A percentile compares a stretch with the other conserved stretches of the same genome.
These are phyloP conservation scores for Suillus subluteus DNA, from an alignment of 768 basidiomycete genomes.

Conservation along the genomic window DNA sequence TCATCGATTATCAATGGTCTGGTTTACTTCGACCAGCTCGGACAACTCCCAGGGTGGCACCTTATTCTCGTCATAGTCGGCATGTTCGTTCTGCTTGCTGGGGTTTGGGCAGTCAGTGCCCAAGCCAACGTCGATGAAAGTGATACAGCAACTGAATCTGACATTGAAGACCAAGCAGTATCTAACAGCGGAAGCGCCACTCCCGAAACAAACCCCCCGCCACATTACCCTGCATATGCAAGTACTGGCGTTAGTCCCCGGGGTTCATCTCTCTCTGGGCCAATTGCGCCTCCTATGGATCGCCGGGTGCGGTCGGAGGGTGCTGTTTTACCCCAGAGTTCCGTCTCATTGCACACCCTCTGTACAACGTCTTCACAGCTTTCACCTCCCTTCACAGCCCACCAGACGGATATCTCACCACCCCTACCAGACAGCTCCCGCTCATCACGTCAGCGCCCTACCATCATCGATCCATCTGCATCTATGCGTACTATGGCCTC, in stretches of 20 bases:
- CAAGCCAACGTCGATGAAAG: slow-evolving; percentile 60
- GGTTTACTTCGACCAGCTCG: slow-evolving; percentile 88
- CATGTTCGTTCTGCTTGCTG: slow-evolving; percentile 75
- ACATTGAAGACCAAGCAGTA: neutral
- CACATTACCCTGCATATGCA: neutral
- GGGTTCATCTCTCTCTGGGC: slow-evolving; percentile 14
- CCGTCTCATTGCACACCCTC: slow-evolving; percentile 14
- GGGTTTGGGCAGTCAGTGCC: slow-evolving; percentile 90
- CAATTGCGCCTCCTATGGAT: slow-evolving; percentile 17
- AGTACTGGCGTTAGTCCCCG: slow-evolving; percentile 36
- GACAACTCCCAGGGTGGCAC: slow-evolving; percentile 67
- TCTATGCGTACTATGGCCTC: slow-evolving; percentile 8
- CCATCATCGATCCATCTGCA: neutral
- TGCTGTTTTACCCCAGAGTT: neutral
- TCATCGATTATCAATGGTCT: slow-evolving; percentile 90
- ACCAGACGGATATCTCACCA: slow-evolving; percentile 3
- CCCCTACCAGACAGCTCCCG: neutral
- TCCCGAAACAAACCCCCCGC: neutral
- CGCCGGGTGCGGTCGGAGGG: slow-evolving; percentile 18
- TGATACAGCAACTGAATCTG: slow-evolving; percentile 19
- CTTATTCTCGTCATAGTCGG: slow-evolving; percentile 78
- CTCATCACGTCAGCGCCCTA: slow-evolving; percentile 10
- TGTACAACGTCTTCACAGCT: neutral
- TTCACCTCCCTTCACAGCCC: slow-evolving; percentile 1
- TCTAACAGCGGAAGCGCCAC: neutral